Evolutionary conservation across 2,329 filamentous ascomycete species (phyloP).

Genomic region (Proliferodiscus dingleyae): DNA sequence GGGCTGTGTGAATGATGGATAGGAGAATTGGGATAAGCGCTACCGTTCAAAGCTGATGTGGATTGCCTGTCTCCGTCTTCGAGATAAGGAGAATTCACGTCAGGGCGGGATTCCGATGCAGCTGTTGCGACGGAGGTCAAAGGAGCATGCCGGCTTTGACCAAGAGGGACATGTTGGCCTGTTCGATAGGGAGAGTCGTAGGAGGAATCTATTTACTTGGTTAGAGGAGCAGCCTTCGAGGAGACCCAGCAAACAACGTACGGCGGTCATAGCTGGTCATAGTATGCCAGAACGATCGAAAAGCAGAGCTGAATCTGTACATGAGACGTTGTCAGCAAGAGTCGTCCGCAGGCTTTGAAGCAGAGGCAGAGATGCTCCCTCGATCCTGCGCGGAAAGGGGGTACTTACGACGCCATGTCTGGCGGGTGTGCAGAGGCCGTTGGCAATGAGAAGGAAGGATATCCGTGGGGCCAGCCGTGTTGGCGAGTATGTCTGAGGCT

Average conservation of each 20-base stretch:
- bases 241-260: slow-evolving; percentile 38
- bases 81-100: slow-evolving; percentile 73
- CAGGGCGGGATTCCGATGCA: slow-evolving; percentile 80
- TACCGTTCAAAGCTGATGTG: slow-evolving; percentile 46
- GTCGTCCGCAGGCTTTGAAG: slow-evolving; percentile 11
- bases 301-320: slow-evolving; percentile 61
- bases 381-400: slow-evolving; percentile 14
- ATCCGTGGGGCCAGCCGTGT: slow-evolving; percentile 15
- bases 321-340: slow-evolving; percentile 15
- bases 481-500: slow-evolving; percentile 11
- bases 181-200: slow-evolving; percentile 91
- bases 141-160: slow-evolving; percentile 73
- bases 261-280: slow-evolving; percentile 66
- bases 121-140: slow-evolving; percentile 82
- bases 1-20: slow-evolving; percentile 42
- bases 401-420: slow-evolving; percentile 31
- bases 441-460: slow-evolving; percentile 21
- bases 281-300: slow-evolving; percentile 92
- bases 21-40: slow-evolving; percentile 48
- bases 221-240: slow-evolving; percentile 40
- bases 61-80: slow-evolving; percentile 61
- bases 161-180: slow-evolving; percentile 82
- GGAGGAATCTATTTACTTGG: slow-evolving; percentile 64
- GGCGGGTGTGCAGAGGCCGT: slow-evolving; percentile 24
- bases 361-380: slow-evolving; percentile 7